A percentile compares a stretch with the other conserved stretches of the same genome.
Evolutionary conservation across 169 alveolate species (phyloP).

Genomic region (Babesia sp.): DNA sequence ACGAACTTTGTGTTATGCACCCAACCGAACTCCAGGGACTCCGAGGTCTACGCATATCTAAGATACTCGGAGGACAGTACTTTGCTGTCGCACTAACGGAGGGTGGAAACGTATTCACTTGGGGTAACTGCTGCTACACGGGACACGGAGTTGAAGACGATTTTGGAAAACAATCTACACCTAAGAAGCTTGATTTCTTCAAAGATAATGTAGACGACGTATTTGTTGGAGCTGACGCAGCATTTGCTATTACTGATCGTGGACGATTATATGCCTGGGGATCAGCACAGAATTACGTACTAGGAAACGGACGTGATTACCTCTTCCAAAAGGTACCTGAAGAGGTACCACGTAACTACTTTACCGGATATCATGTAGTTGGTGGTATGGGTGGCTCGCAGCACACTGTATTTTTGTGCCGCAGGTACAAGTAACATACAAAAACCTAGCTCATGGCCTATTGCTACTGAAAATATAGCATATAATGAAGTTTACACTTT

Average conservation of each 20-base stretch:
- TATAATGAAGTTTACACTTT: not conserved
- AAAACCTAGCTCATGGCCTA: not conserved
- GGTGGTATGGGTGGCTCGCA: conserved; percentile 67
- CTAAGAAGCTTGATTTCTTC: conserved; percentile 13
- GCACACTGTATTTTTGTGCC: conserved; percentile 62
- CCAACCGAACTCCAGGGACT: conserved; percentile 63
- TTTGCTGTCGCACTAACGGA: conserved; percentile 76
- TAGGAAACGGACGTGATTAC: conserved; percentile 65
- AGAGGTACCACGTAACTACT: conserved; percentile 3
- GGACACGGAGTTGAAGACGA: conserved; percentile 32
- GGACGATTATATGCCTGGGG: conserved; percentile 66
- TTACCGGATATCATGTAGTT: conserved; percentile 8
- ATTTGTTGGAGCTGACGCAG: conserved; percentile 55
- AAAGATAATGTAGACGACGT: conserved; percentile 13
- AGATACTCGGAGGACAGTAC: conserved; percentile 83
- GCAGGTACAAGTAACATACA: not conserved
- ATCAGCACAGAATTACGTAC: conserved; percentile 62
- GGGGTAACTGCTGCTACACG: conserved; percentile 75
- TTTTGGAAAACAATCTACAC: conserved; percentile 33
- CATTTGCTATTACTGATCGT: conserved; percentile 33
- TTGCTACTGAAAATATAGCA: not conserved
- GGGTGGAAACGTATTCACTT: conserved; percentile 74
- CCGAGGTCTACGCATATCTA: conserved; percentile 63
- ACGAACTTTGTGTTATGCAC: conserved; percentile 52
- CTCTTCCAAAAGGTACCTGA: conserved; percentile 47